Evolutionary conservation across 2,329 filamentous ascomycete species (phyloP).

Genomic region (Aspergillus caelatus): DNA sequence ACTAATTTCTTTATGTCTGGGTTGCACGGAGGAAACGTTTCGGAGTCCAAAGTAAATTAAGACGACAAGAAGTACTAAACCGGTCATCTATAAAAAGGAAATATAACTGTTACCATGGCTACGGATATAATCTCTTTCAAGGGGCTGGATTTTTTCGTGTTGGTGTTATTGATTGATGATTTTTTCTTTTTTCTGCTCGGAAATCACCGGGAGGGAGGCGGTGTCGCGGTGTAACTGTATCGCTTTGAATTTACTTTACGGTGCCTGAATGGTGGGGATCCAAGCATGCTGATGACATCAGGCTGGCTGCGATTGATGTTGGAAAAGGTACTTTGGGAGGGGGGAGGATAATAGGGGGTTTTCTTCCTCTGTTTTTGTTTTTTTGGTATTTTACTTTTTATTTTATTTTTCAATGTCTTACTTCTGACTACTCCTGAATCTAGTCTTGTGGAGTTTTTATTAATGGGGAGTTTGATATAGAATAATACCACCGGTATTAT

Average conservation of each 20-base stretch:
- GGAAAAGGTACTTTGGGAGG: background rate
- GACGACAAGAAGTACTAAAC: background rate
- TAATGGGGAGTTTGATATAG: background rate
- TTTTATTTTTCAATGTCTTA: background rate
- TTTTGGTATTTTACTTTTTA: background rate
- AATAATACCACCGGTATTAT: background rate
- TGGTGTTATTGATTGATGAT: background rate
- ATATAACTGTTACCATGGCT: background rate
- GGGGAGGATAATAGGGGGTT: background rate
- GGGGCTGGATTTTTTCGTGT: background rate
- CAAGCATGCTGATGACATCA: slow-evolving; percentile 3
- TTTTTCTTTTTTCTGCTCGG: background rate
- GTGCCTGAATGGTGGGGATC: slow-evolving; percentile 1
- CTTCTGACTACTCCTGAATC: background rate
- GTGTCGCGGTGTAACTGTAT: background rate
- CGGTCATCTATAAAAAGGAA: background rate
- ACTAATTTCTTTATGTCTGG: background rate
- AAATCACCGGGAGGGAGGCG: background rate
- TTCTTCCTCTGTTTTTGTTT: background rate
- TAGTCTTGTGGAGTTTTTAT: background rate
- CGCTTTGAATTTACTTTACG: background rate
- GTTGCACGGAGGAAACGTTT: background rate
- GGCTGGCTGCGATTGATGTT: background rate
- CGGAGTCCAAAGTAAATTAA: background rate
- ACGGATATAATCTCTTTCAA: background rate